Evolutionary conservation across 371 early-diverging fungal genomes (phyloP), one percentile per base, ranked within the genome.

Genomic region (Mucor circinelloides): DNA sequence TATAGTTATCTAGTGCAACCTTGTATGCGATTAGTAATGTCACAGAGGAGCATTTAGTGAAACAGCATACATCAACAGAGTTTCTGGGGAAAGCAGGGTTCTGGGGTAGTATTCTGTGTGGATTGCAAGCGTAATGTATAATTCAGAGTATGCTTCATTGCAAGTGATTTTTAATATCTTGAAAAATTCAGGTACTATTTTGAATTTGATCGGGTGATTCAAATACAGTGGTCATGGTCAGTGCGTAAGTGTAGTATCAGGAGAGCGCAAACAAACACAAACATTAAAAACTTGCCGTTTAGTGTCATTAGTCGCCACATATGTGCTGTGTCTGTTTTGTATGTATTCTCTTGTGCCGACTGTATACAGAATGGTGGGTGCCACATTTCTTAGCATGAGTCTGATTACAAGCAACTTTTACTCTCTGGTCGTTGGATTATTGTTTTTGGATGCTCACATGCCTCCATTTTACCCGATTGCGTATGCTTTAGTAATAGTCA

Each of bases 271-370:
- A 42, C 2, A 17, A 17, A 42, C 42, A 42, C 48, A 48, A 21
- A 48, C 21, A 48, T 21, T 21, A 8, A 48, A 21, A 8, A 21
- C 27, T 54, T 54, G 6, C 42, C 27, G 10, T 60, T 34, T 46
- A 76, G 77, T 70, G 2, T 60, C 46, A 0, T 32, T 77, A 15
- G 60, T 82, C 12, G 17, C 54, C 23, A 59, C 66, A n/a, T 82
- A 82, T 57, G 75, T 79, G 1, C 2, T 73, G 17, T 71, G 79
- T 44, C 59, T 82, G 27, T 82, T 79, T 32, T 68, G 60, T 42
- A 79, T 82, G 80, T 79, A 79, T 59, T 79, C 79, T 2, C 63
- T 79, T n/a, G 76, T 76, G 2, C 82, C 82, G 6, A 73, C 68
- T 8, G 59, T 82, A 0, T 79, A 78, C 36, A 71, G 79, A 9